Base-by-base conservation (phyloP, 139 green algal species). In the Pseudopediastrum boryanum region DNA sequence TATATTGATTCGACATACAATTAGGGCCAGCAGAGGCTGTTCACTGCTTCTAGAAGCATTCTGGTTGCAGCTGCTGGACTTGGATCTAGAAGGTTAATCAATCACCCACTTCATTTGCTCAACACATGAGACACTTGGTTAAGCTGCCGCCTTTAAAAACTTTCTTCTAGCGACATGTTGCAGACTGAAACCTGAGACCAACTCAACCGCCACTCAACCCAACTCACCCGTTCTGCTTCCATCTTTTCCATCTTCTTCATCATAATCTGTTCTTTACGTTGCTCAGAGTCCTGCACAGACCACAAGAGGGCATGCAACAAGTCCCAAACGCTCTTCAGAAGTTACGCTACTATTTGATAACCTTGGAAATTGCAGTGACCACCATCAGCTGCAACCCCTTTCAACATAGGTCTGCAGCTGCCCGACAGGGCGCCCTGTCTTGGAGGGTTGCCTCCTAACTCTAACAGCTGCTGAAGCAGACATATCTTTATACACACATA, bases 191-290 rank as follows among this genome's bases (percentile, higher is more conserved):
- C 36, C 31, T 21, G 2, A 65, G 54, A n/a, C 8, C 54, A 9
- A 7, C 54, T 27, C 54, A 9, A 9, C 54, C 8, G 9, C 54
- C 33, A 13, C 54, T 39, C 9, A 9, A 9, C 8, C 54, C 33
- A 7, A 2, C 71, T 56, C 54, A 78, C 71, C 71, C 71, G 38
- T 13, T 78, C 71, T n/a, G 71, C 71, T 44, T 78, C 71, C 56
- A 78, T 33, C 52, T 42, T 39, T 41, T 78, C 71, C 39, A 61
- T 59, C 3, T 29, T 19, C 54, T 78, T 78, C 71, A 70, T 54
- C 38, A 35, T 21, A 54, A 78, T n/a, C n/a, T 36, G n/a, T 41
- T 35, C 71, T 41, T 61, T 41, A 1, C 71, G 54, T 54, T 70
- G 41, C 29, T 69, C 27, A 42, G 38, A 39, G 25, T 41, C 71